Conservation (phyloP, 768 basidiomycete genomes). For the Podaxis carcinomalis region DNA sequence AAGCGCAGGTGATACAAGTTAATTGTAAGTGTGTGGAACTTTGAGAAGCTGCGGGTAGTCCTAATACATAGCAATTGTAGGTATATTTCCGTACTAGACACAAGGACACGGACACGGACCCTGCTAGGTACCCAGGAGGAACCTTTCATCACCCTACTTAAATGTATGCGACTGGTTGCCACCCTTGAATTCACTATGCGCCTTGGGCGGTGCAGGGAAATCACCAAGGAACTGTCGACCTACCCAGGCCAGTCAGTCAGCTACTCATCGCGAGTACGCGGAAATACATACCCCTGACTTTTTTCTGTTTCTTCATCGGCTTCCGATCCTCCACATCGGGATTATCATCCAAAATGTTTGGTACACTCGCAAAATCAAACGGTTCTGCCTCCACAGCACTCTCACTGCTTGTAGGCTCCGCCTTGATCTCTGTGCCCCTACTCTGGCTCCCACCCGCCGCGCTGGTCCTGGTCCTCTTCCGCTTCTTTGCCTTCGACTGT, state of each 20-base stretch:
- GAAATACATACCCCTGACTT: constrained; percentile 41
- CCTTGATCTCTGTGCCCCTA: not conserved
- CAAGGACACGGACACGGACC: not conserved
- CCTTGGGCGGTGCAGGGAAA: constrained; percentile 64
- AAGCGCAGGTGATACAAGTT: constrained; percentile 23
- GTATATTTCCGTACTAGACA: not conserved
- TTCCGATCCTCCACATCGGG: constrained; percentile 34
- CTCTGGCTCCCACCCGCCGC: not conserved
- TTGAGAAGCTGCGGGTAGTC: not conserved
- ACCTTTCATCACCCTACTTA: constrained; percentile 31
- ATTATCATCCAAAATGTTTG: constrained; percentile 69
- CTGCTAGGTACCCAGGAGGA: not conserved
- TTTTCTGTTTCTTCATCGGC: constrained; percentile 41
- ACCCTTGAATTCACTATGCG: constrained; percentile 58
- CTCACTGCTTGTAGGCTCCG: not conserved
- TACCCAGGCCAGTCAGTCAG: constrained; percentile 18
- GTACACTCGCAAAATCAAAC: constrained; percentile 67
- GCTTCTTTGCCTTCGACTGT: constrained; percentile 57
- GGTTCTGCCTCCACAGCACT: constrained; percentile 26
- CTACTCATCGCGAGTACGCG: constrained; percentile 23
- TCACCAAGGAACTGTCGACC: constrained; percentile 46
- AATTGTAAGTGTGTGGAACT: not conserved
- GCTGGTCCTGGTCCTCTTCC: constrained; percentile 44
- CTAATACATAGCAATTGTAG: not conserved
- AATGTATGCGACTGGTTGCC: constrained; percentile 73